A percentile compares a stretch with the other conserved stretches of the same genome.
Conservation (phyloP, 352 stramenopile genomes). For the Phytophthora sansomeana region DNA sequence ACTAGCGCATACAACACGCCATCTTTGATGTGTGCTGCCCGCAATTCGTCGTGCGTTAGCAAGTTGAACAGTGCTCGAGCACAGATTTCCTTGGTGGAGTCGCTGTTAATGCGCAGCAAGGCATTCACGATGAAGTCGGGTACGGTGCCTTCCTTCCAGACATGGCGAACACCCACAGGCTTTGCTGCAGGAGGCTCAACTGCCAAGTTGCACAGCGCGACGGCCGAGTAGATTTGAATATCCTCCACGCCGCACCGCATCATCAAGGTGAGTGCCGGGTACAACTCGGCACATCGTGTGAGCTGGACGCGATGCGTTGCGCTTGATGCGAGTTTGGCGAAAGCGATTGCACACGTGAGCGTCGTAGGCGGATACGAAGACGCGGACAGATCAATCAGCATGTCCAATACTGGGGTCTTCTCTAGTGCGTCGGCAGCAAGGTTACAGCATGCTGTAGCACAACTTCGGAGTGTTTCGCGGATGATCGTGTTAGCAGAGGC, state of each 20-base stretch:
- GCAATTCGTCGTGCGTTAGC: conserved; percentile 82
- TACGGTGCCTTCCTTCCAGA: conserved; percentile 89
- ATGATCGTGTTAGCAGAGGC: conserved; percentile 36
- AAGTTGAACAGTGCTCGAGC: conserved; percentile 87
- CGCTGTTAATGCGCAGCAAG: conserved; percentile 89
- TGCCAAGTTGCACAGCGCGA: conserved; percentile 86
- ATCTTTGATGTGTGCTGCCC: conserved; percentile 85
- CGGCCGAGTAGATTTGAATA: conserved; percentile 91
- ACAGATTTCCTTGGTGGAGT: conserved; percentile 91
- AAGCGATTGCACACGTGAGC: conserved; percentile 80
- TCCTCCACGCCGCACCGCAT: conserved; percentile 90
- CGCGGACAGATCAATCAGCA: conserved; percentile 82
- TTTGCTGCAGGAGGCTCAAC: conserved; percentile 58
- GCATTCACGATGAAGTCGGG: conserved; percentile 92
- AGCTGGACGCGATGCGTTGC: conserved; percentile 60
- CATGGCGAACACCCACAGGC: conserved; percentile 62
- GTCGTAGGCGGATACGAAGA: conserved; percentile 68
- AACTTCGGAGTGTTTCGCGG: conserved; percentile 76
- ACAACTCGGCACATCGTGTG: conserved; percentile 75
- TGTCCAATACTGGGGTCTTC: conserved; percentile 73
- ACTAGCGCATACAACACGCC: conserved; percentile 89
- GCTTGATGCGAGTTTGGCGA: conserved; percentile 78
- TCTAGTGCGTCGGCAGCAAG: conserved; percentile 72
- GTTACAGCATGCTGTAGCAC: conserved; percentile 81
- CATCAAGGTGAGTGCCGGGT: conserved; percentile 84